phyloP scores from a whole-genome alignment of 2,329 filamentous ascomycete species.

The Lasiodiplodia theobromae region DNA sequence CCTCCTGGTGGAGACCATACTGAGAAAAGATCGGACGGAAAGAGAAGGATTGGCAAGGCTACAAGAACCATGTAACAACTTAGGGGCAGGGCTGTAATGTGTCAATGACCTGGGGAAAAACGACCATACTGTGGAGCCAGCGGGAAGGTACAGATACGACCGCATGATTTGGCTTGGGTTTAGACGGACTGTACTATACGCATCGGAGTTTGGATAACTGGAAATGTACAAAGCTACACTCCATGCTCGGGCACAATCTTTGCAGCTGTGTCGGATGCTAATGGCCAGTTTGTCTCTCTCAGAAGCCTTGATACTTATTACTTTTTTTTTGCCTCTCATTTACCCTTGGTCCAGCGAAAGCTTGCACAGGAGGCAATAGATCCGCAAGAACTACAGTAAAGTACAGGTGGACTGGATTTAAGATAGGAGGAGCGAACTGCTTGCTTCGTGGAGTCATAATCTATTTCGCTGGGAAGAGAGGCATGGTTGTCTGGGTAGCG shows the following conservation, averaged over 20 bases:
- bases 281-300: neutral
- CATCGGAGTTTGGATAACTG: conserved; percentile 6
- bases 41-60: neutral
- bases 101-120: neutral
- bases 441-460: neutral
- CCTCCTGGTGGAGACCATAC: neutral
- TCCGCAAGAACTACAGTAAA: neutral
- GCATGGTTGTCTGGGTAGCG: neutral
- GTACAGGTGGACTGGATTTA: neutral
- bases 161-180: neutral
- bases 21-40: neutral
- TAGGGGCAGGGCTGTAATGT: conserved; percentile 4
- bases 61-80: neutral
- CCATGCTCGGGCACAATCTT: neutral
- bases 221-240: conserved; percentile 9
- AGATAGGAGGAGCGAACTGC: neutral
- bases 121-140: neutral
- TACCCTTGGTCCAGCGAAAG: neutral
- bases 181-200: conserved; percentile 23
- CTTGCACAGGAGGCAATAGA: neutral
- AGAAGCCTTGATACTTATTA: neutral
- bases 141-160: neutral
- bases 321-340: neutral
- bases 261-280: neutral
- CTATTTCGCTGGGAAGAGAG: neutral